These are phyloP conservation scores for Phytophthora pini DNA, from an alignment of 352 stramenopile genomes.

Conservation along the genomic window DNA sequence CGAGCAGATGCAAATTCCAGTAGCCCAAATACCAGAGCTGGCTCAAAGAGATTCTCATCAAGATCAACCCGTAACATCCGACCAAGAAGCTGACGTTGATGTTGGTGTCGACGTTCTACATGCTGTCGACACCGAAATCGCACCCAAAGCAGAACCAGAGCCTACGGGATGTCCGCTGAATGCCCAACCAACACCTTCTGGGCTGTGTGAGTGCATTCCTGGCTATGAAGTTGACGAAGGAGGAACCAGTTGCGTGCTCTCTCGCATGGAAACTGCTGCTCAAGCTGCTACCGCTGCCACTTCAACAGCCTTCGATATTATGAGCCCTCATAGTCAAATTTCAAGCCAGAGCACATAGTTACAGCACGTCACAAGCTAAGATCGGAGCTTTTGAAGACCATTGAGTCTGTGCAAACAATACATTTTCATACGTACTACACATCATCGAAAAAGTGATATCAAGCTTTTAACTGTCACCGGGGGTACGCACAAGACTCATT, in stretches of 20 bases:
- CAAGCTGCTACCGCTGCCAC: conserved; percentile 20
- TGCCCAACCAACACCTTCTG: conserved; percentile 33
- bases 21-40: conserved; percentile 1
- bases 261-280: conserved; percentile 16
- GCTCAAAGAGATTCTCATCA: conserved; percentile 4
- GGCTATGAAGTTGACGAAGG: conserved; percentile 44
- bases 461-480: too few species aligned
- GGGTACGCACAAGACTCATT: too few species aligned
- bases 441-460: too few species aligned
- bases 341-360: conserved; percentile 12
- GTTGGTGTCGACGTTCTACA: background rate
- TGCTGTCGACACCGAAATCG: conserved; percentile 1
- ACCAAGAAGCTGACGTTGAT: conserved; percentile 1
- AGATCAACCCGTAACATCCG: background rate
- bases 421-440: too few species aligned
- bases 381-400: background rate
- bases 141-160: conserved; percentile 6
- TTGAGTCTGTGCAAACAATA: background rate
- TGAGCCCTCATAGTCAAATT: conserved; percentile 19
- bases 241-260: conserved; percentile 43
- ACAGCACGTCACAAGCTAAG: background rate
- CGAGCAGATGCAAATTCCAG: background rate
- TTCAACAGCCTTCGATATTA: conserved; percentile 20
- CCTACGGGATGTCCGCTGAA: conserved; percentile 43
- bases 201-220: conserved; percentile 51